A percentile compares a stretch with the other conserved stretches of the same genome.
Evolutionary conservation across 306 rosid species (phyloP).

Genomic region (Prunus mume): DNA sequence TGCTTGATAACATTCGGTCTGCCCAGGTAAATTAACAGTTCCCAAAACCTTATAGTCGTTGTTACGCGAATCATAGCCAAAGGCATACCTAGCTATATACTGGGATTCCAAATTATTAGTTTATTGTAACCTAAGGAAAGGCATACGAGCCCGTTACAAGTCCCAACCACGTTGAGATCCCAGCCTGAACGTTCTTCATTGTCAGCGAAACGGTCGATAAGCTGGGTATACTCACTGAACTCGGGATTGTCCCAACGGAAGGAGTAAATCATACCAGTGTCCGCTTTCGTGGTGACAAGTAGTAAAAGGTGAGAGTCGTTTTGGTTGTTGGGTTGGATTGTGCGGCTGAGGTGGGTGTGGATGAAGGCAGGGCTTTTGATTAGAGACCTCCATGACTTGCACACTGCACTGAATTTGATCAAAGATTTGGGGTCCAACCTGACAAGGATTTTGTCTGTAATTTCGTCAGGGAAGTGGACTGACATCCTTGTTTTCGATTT

Average conservation of each 20-base stretch:
- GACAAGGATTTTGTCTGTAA: neutral
- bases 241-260: neutral
- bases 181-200: no score
- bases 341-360: neutral
- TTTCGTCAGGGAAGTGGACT: neutral
- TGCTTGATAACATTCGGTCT: neutral
- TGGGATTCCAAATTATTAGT: neutral
- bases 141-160: conserved; percentile 6
- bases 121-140: neutral
- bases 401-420: neutral
- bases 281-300: neutral
- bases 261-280: neutral
- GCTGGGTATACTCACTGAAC: neutral
- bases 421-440: neutral
- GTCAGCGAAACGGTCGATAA: neutral
- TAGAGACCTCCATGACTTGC: neutral
- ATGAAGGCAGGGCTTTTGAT: neutral
- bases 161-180: neutral
- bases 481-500: neutral
- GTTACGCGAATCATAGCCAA: neutral
- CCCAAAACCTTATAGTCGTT: conserved; percentile 11
- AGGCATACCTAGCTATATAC: neutral
- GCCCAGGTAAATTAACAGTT: neutral
- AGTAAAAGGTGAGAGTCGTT: neutral
- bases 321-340: neutral